A percentile compares a stretch with the other conserved stretches of the same genome.
Conservation (phyloP, 1,139 yeast genomes). For the Blastobotrys serpentis region DNA sequence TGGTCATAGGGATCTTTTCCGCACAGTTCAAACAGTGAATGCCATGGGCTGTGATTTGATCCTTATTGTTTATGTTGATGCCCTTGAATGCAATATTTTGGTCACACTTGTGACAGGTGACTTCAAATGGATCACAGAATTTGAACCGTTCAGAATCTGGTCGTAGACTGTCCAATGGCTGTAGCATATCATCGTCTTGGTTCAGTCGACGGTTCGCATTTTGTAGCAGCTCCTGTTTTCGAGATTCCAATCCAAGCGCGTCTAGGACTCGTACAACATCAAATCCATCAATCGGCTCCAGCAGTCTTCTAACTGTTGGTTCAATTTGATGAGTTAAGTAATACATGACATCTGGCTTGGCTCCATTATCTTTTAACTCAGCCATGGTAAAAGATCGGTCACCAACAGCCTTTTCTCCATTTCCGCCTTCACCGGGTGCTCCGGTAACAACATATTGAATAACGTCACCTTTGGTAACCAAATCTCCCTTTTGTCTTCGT, state of each 20-base stretch:
- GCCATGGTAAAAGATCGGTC: slow-evolving; percentile 78
- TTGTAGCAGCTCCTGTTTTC: slow-evolving; percentile 40
- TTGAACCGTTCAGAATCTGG: slow-evolving; percentile 82
- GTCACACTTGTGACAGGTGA: slow-evolving; percentile 64
- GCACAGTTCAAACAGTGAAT: slow-evolving; percentile 65
- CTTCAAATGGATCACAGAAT: slow-evolving; percentile 52
- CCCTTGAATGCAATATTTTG: slow-evolving; percentile 69
- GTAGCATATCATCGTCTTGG: slow-evolving; percentile 48
- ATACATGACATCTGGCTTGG: slow-evolving; percentile 71
- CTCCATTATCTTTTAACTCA: slow-evolving; percentile 57
- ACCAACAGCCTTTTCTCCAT: slow-evolving; percentile 45
- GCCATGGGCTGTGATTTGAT: slow-evolving; percentile 66
- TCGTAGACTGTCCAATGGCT: slow-evolving; percentile 79
- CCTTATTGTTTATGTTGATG: slow-evolving; percentile 41
- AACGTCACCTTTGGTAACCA: slow-evolving; percentile 85
- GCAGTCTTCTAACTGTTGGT: slow-evolving; percentile 86
- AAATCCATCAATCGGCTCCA: slow-evolving; percentile 83
- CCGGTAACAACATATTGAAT: slow-evolving; percentile 78
- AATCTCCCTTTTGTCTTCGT: slow-evolving; percentile 74
- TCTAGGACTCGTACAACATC: slow-evolving; percentile 78
- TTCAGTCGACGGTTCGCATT: slow-evolving; percentile 23
- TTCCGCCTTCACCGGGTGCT: slow-evolving; percentile 35
- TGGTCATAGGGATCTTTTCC: slow-evolving; percentile 49
- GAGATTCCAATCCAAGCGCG: slow-evolving; percentile 73
- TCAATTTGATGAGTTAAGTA: slow-evolving; percentile 86